Evolutionary conservation across 495 filamentous ascomycete genomes (phyloP).

Genomic region (Lophiotrema nucula): DNA sequence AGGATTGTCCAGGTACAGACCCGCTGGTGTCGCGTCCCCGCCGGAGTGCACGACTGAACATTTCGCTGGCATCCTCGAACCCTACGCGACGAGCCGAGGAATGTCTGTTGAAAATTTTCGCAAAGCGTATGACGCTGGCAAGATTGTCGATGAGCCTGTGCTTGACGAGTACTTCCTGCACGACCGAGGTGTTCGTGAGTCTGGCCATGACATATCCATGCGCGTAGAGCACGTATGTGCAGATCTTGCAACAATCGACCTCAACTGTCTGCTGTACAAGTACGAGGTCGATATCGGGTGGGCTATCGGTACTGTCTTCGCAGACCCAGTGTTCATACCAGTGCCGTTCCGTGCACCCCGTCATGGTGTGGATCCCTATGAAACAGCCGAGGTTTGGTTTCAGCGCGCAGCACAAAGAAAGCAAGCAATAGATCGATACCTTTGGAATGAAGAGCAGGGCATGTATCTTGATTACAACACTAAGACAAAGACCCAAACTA

Average conservation of each 20-base stretch:
- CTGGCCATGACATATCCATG: conserved; percentile 95
- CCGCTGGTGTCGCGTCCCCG: conserved; percentile 81
- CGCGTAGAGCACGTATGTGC: conserved; percentile 84
- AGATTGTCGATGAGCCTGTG: conserved; percentile 75
- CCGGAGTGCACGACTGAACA: conserved; percentile 89
- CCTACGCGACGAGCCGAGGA: conserved; percentile 80
- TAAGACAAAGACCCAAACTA: conserved; percentile 69
- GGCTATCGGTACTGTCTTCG: conserved; percentile 76
- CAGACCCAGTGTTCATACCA: conserved; percentile 73
- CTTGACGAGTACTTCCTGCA: conserved; percentile 94
- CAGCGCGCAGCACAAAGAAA: conserved; percentile 77
- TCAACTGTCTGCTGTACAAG: conserved; percentile 92
- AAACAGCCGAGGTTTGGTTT: conserved; percentile 84
- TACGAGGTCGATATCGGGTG: conserved; percentile 89
- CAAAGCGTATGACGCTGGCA: conserved; percentile 76
- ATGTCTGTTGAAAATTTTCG: conserved; percentile 82
- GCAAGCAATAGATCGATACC: conserved; percentile 76
- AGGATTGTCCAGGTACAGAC: conserved; percentile 86
- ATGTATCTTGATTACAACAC: conserved; percentile 98
- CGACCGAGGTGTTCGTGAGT: conserved; percentile 89
- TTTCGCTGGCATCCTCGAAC: conserved; percentile 80
- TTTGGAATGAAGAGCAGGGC: conserved; percentile 85
- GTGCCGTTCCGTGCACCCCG: conserved; percentile 65
- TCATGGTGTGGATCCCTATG: conserved; percentile 59
- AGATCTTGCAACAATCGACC: conserved; percentile 88